Evolutionary conservation across 768 basidiomycete species (phyloP).

Genomic region (Pleurotus salmoneostramineus): DNA sequence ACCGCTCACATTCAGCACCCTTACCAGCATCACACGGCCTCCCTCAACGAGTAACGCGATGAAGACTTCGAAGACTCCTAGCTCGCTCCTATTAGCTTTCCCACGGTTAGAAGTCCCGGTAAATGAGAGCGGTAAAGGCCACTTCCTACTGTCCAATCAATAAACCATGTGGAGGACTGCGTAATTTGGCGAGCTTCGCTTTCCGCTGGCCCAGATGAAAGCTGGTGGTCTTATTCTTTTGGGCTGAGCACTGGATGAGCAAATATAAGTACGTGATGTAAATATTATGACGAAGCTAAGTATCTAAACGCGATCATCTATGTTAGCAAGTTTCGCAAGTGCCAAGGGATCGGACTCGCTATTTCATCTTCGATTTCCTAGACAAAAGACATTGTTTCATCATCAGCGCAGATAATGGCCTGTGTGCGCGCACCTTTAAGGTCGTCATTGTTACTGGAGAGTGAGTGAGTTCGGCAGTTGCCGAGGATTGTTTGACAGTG

Average conservation of each 20-base stretch:
- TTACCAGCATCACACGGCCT: too few relatives aligned
- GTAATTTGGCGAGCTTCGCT: conserved; percentile 96
- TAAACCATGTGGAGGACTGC: too few relatives aligned
- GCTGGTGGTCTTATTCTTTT: conserved; percentile 95
- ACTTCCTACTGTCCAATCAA: too few relatives aligned
- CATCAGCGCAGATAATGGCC: conserved; percentile 14
- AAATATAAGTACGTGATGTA: too few relatives aligned
- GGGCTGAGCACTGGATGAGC: conserved; percentile 48
- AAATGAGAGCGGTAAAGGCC: too few relatives aligned
- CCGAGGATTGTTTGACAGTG: conserved; percentile 23
- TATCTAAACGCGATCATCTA: conserved; percentile 47
- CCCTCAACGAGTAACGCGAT: too few relatives aligned
- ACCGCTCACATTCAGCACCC: too few relatives aligned
- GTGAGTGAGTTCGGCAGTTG: conserved; percentile 28
- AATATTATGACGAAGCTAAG: conserved; percentile 19
- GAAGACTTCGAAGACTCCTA: too few relatives aligned
- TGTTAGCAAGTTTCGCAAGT: neutral
- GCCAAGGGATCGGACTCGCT: conserved; percentile 46
- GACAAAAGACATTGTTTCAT: conserved; percentile 16
- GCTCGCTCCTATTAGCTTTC: too few relatives aligned
- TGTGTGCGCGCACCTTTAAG: conserved; percentile 53
- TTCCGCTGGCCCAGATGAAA: conserved; percentile 96
- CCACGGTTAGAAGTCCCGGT: too few relatives aligned
- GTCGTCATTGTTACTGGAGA: conserved; percentile 67
- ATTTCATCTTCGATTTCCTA: conserved; percentile 97